Evolutionary conservation across 1,139 yeast species (phyloP).

Genomic region (Candida sp.): DNA sequence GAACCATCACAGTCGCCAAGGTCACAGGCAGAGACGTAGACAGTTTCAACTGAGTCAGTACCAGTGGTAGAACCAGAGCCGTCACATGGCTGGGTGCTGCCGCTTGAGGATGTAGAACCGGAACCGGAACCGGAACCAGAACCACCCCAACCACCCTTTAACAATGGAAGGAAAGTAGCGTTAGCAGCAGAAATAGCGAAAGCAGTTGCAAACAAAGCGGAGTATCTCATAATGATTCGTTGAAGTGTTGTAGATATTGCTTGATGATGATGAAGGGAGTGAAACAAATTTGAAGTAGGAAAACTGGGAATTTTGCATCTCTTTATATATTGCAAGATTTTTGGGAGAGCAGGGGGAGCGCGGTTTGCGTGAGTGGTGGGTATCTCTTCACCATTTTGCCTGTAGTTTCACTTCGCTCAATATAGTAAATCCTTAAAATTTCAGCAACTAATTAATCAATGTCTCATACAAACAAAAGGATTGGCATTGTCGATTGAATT

Average conservation of each 20-base stretch:
- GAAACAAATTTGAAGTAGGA: not conserved
- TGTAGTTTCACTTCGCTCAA: not conserved
- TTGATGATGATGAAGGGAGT: not conserved
- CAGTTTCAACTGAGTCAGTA: not conserved
- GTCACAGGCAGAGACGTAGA: not conserved
- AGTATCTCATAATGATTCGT: not conserved
- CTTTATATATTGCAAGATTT: not conserved
- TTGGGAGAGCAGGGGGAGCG: not conserved
- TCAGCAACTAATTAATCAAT: not conserved
- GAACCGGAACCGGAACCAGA: not conserved
- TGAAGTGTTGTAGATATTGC: not conserved
- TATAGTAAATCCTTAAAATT: not conserved
- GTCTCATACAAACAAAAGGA: not conserved
- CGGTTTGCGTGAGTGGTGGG: not conserved
- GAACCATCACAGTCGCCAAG: not conserved
- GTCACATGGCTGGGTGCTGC: not conserved
- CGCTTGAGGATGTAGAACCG: not conserved
- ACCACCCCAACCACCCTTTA: not conserved
- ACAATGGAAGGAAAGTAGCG: not conserved
- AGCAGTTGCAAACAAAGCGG: not conserved
- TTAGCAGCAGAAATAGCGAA: constrained; percentile 1
- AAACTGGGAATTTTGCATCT: not conserved
- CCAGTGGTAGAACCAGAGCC: not conserved
- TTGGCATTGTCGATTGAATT: not conserved
- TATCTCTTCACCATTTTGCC: not conserved